These are phyloP conservation scores for Backusella liffmaniae DNA, from an alignment of 192 early-diverging fungal genomes.

Conservation along the genomic window DNA sequence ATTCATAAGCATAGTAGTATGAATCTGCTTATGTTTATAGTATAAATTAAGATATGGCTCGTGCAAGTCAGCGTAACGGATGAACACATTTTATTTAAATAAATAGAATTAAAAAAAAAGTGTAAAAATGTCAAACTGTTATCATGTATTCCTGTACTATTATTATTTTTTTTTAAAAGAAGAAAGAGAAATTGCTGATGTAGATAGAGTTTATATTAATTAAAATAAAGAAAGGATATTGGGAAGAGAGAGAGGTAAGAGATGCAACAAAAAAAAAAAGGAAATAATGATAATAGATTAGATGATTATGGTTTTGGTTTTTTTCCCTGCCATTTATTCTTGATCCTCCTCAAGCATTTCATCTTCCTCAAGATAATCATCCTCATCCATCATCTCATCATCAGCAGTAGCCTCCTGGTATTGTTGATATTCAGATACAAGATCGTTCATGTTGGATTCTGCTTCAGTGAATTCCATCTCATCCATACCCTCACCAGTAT, in stretches of 20 bases:
- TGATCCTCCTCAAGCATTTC: neutral
- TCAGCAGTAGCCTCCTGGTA: constrained; percentile 36
- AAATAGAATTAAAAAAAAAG: neutral
- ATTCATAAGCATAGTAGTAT: no score
- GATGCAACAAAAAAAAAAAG: neutral
- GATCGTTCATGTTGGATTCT: constrained; percentile 41
- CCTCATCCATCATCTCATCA: constrained; percentile 21
- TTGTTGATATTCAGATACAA: constrained; percentile 41
- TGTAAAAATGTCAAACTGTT: neutral
- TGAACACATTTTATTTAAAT: neutral
- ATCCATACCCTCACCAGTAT: constrained; percentile 94
- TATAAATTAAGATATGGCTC: no score
- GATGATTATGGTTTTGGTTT: neutral
- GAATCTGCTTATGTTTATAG: no score
- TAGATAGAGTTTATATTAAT: neutral
- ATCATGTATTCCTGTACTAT: constrained; percentile 2
- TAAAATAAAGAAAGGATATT: neutral
- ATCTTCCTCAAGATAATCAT: constrained; percentile 12
- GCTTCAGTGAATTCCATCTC: constrained; percentile 95
- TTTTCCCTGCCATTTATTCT: neutral
- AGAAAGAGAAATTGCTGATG: neutral
- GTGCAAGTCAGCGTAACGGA: neutral
- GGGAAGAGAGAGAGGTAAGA: neutral
- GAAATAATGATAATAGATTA: neutral
- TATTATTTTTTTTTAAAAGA: neutral